Base-by-base conservation (phyloP, 352 stramenopile species). In the Pythium sp. region DNA sequence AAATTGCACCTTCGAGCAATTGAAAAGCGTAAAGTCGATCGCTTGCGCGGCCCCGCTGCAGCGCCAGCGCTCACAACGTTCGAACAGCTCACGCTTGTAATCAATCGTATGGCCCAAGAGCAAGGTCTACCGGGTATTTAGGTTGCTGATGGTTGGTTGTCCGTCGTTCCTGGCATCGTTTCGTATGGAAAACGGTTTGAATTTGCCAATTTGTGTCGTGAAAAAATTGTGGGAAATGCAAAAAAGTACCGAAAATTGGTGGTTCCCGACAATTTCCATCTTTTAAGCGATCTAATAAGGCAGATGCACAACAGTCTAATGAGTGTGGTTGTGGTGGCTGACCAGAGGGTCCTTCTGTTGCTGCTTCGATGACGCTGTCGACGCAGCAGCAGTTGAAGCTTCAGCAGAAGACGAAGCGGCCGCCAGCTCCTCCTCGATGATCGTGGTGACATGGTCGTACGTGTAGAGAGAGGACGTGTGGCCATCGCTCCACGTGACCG, bases 381-480 rank as follows among this genome's bases (percentile, higher is more conserved):
- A 30, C 58, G 24, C 24, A 26, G 24, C 24, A 26, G 24, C 24
- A 26, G 24, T 26, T 1, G 22, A 30, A 28, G 14, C 38, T 30
- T 34, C 59, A 18, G 15, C 26, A 38, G 26, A 11, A 34, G 58
- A 22, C 5, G 58, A 18, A 12, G 58, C 6, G 12, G 59, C 41
- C 18, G 9, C 41, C 3, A 34, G 7, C 41, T 71, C 65, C 41
- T 93, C 87, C 1, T 72, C 65, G 62, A 90, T 81, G 59, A 96
- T 76, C 58, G 76, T 70, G 30, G 76, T 80, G 56, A 97, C 58
- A 49, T 89, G 84, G 64, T 97, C 85, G 78, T 99, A 99, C 14
- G 97, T 98, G 82, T 99, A 99, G 28, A 99, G 81, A 14, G 87
- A 94, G 22, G 95, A 98, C 58, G 82, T 91, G 83, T 99, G 97